These are phyloP conservation scores for Microthlaspi erraticum DNA, from an alignment of 345 rosid genomes.

Conservation along the genomic window DNA sequence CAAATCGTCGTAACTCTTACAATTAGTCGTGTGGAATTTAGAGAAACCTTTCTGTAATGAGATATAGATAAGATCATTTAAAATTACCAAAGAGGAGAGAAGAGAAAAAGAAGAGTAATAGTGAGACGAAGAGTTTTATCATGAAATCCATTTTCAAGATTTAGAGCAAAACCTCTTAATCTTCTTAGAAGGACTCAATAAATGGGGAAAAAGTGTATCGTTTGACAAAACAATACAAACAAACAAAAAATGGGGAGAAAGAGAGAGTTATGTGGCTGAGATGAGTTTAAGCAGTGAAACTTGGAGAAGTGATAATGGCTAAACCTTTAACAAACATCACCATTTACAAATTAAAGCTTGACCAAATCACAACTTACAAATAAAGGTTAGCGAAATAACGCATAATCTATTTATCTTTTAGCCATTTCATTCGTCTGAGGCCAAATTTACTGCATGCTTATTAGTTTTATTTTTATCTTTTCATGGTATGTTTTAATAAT, in stretches of 20 bases:
- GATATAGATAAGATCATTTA: not conserved
- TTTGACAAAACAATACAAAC: too few species aligned
- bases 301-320: not conserved
- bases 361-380: not conserved
- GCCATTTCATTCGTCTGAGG: too few species aligned
- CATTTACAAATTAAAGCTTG: not conserved
- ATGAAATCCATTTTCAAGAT: conserved; percentile 6
- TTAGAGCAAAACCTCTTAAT: not conserved
- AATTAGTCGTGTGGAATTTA: not conserved
- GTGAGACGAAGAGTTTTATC: conserved; percentile 10
- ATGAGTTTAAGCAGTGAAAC: conserved; percentile 10
- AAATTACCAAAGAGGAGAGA: conserved; percentile 20
- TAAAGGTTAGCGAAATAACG: not conserved
- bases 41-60: not conserved
- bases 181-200: not conserved
- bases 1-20: not conserved
- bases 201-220: conserved; percentile 11
- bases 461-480: too few species aligned
- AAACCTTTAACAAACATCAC: not conserved
- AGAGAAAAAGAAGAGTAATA: conserved; percentile 10
- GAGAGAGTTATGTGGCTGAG: conserved; percentile 7
- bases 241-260: not conserved
- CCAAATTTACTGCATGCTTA: too few species aligned
- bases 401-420: not conserved
- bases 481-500: too few species aligned